phyloP scores from a whole-genome alignment of 306 rosid genomes.

The Erythrophleum fordii region DNA sequence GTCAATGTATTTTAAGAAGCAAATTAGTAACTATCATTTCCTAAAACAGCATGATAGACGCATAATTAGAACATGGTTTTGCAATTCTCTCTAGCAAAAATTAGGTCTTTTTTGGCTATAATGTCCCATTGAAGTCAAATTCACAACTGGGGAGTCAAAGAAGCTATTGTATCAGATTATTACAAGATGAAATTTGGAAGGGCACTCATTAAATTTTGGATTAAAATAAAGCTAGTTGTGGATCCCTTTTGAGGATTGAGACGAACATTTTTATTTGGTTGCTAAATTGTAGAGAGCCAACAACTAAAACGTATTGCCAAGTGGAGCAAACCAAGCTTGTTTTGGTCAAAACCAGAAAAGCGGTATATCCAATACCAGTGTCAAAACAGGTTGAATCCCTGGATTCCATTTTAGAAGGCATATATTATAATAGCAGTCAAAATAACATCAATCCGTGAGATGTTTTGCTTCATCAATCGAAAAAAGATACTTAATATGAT shows the following conservation, averaged over 20 bases:
- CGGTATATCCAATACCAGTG: background rate
- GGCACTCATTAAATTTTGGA: background rate
- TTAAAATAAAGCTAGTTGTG: background rate
- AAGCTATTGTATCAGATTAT: background rate
- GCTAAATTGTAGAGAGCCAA: background rate
- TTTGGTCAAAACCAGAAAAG: background rate
- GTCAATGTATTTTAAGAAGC: background rate
- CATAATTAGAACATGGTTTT: conserved; percentile 26
- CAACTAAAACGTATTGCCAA: too few relatives aligned
- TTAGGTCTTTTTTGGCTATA: too few relatives aligned
- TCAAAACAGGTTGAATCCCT: background rate
- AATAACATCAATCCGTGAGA: too few relatives aligned
- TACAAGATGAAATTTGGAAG: background rate
- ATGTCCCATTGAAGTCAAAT: background rate
- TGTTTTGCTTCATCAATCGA: too few relatives aligned
- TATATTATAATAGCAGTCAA: too few relatives aligned
- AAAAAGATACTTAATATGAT: too few relatives aligned
- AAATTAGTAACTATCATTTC: background rate
- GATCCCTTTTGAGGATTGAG: background rate
- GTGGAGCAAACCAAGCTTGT: background rate
- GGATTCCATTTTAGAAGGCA: background rate
- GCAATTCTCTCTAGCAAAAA: too few relatives aligned
- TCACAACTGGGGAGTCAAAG: background rate
- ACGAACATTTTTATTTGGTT: background rate
- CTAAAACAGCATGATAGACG: background rate